Conservation (phyloP, 805 yeast species). For the Pichia paraexigua region DNA sequence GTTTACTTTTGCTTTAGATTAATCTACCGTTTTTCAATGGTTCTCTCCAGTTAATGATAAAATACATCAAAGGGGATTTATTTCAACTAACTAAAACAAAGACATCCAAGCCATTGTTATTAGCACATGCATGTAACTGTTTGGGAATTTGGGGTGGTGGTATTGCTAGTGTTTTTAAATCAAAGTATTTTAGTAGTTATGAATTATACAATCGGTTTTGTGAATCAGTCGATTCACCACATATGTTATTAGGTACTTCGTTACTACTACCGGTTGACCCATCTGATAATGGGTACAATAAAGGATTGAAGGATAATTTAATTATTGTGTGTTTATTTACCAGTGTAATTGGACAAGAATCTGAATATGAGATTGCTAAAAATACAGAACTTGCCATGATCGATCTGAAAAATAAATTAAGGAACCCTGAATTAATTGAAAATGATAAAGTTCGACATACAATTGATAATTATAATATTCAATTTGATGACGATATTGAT, state of each 20-base stretch:
- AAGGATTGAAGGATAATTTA: constrained; percentile 18
- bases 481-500: background rate
- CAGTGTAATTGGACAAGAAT: constrained; percentile 45
- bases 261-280: constrained; percentile 33
- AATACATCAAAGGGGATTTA: constrained; percentile 51
- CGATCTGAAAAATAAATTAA: constrained; percentile 37
- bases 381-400: constrained; percentile 44
- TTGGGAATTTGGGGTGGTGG: constrained; percentile 84
- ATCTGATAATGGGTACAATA: constrained; percentile 27
- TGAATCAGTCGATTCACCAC: constrained; percentile 15
- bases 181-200: constrained; percentile 51
- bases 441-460: constrained; percentile 1
- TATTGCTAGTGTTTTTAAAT: constrained; percentile 52
- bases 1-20: too few species aligned
- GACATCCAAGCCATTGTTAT: constrained; percentile 30
- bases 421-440: constrained; percentile 9
- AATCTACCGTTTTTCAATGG: too few species aligned
- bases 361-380: constrained; percentile 38
- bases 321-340: constrained; percentile 68
- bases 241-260: constrained; percentile 46
- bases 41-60: constrained; percentile 12
- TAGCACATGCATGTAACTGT: constrained; percentile 78
- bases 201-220: constrained; percentile 40
- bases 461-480: background rate
- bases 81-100: constrained; percentile 30